These are phyloP conservation scores for Mucor racemosus DNA, from an alignment of 371 early-diverging fungal genomes.

Conservation along the genomic window DNA sequence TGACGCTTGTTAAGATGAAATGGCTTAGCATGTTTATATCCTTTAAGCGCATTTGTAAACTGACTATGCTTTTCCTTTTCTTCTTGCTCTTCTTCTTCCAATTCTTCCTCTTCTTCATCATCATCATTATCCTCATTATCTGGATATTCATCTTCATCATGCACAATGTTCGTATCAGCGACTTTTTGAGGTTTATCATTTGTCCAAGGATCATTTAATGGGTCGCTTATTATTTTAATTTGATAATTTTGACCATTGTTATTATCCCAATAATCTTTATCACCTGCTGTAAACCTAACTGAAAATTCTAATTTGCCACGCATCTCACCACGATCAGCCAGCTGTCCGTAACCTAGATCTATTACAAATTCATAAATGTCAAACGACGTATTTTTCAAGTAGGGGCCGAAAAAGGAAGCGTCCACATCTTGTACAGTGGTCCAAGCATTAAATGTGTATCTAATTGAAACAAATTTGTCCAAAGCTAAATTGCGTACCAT, in stretches of 20 bases:
- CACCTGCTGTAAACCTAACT: conserved; percentile 50
- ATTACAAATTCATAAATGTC: conserved; percentile 37
- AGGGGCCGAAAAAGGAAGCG: conserved; percentile 55
- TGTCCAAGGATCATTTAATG: conserved; percentile 31
- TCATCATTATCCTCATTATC: conserved; percentile 11
- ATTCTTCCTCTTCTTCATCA: conserved; percentile 18
- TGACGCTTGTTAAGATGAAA: conserved; percentile 29
- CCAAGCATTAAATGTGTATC: conserved; percentile 73
- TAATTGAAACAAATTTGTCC: conserved; percentile 67
- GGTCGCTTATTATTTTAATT: conserved; percentile 27
- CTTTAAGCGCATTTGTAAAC: conserved; percentile 32
- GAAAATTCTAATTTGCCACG: conserved; percentile 27
- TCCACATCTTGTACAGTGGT: conserved; percentile 56
- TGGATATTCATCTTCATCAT: background rate
- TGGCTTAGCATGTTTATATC: conserved; percentile 29
- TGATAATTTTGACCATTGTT: conserved; percentile 69
- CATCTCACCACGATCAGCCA: conserved; percentile 32
- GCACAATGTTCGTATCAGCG: background rate
- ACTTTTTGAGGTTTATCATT: background rate
- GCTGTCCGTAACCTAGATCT: conserved; percentile 16
- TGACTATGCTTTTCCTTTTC: conserved; percentile 24
- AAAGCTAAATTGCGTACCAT: conserved; percentile 77
- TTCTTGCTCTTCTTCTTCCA: conserved; percentile 11
- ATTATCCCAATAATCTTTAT: conserved; percentile 74
- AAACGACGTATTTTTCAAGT: conserved; percentile 21